Evolutionary conservation across 2,329 filamentous ascomycete genomes (phyloP).

Genomic region (Claviceps paspali): DNA sequence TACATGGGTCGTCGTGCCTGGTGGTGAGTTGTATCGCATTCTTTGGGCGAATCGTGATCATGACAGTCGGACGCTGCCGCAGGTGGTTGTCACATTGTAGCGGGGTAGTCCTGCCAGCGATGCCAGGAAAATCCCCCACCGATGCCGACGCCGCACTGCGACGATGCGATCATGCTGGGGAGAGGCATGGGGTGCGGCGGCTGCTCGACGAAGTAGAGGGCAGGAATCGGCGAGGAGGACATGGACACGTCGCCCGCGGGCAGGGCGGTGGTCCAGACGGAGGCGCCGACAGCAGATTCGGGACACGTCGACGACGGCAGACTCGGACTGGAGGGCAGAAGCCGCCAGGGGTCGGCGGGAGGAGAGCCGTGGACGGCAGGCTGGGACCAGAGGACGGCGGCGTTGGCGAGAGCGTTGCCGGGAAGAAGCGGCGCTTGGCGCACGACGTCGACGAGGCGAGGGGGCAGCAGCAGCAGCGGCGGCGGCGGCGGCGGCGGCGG

Average conservation of each 20-base stretch:
- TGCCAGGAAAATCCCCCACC: constrained; percentile 67
- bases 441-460: constrained; percentile 77
- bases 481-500: too few species aligned
- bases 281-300: constrained; percentile 52
- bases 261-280: constrained; percentile 72
- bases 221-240: constrained; percentile 63
- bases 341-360: constrained; percentile 74
- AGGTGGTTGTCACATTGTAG: constrained; percentile 67
- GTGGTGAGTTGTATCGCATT: too few species aligned
- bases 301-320: constrained; percentile 53
- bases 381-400: constrained; percentile 80
- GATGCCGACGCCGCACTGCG: constrained; percentile 64
- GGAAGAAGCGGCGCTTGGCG: constrained; percentile 74
- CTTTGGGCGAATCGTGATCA: too few species aligned
- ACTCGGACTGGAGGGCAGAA: constrained; percentile 77
- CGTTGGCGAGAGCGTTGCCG: constrained; percentile 60
- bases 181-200: too few species aligned
- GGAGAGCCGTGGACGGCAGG: constrained; percentile 46
- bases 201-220: constrained; percentile 72
- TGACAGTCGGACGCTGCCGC: constrained; percentile 30
- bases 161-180: constrained; percentile 68
- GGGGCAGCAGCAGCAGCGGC: too few species aligned
- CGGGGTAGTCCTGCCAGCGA: constrained; percentile 68
- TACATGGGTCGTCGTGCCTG: too few species aligned
- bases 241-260: constrained; percentile 58